These are phyloP conservation scores for Tagetes patula DNA, from an alignment of 129 eudicot genomes.

Conservation along the genomic window DNA sequence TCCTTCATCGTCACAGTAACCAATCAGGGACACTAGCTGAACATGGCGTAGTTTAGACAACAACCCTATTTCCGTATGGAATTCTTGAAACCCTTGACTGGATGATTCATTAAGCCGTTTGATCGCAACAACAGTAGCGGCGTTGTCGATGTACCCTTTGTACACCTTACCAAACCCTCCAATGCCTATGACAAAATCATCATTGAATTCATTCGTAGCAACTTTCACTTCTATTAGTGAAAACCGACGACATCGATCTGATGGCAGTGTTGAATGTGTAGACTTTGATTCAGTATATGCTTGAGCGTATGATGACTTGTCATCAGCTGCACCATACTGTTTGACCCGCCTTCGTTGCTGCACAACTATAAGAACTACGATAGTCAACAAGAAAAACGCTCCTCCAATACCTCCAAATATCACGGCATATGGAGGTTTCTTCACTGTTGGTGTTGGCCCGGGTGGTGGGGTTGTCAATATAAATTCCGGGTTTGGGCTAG, in stretches of 20 bases:
- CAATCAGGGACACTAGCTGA: constrained; percentile 53
- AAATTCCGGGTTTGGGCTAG: constrained; percentile 40
- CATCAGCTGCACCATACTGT: constrained; percentile 10
- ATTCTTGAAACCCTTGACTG: constrained; percentile 41
- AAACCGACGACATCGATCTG: constrained; percentile 46
- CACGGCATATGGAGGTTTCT: not conserved
- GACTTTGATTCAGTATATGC: constrained; percentile 30
- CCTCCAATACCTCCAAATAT: constrained; percentile 41
- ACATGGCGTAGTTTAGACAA: constrained; percentile 44
- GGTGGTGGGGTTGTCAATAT: not conserved
- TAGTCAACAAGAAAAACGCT: constrained; percentile 18
- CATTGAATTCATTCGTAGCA: constrained; percentile 39
- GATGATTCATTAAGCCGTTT: constrained; percentile 44
- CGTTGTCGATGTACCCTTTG: constrained; percentile 42
- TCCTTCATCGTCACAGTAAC: constrained; percentile 42
- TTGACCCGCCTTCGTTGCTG: constrained; percentile 25
- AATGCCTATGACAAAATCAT: constrained; percentile 25
- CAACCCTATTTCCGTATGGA: constrained; percentile 44
- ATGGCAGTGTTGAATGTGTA: constrained; percentile 32
- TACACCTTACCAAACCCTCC: constrained; percentile 60
- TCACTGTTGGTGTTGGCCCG: not conserved
- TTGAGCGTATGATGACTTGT: constrained; percentile 26
- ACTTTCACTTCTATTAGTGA: constrained; percentile 34
- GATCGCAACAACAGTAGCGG: constrained; percentile 37
- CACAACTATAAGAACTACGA: constrained; percentile 30